A percentile compares a stretch with the other conserved stretches of the same genome.
phyloP scores from a whole-genome alignment of 2,329 filamentous ascomycete genomes.

The Trichoderma sp. region DNA sequence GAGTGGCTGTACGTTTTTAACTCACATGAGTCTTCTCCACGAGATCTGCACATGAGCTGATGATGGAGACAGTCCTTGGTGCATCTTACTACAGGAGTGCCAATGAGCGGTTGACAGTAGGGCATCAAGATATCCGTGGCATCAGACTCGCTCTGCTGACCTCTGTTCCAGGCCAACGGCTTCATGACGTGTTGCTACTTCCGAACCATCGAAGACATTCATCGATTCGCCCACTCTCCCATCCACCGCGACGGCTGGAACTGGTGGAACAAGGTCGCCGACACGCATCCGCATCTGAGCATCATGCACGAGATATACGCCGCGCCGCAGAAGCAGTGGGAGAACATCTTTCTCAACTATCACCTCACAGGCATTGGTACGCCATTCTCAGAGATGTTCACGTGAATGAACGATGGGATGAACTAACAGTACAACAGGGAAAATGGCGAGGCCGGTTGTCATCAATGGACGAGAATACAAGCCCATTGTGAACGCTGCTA shows the following conservation, averaged over 20 bases:
- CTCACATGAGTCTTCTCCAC: no score
- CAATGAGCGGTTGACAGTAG: slow-evolving; percentile 18
- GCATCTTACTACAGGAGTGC: background rate
- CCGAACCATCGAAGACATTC: slow-evolving; percentile 46
- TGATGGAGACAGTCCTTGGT: slow-evolving; percentile 6
- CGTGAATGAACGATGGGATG: no score
- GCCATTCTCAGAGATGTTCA: background rate
- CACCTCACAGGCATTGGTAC: slow-evolving; percentile 26
- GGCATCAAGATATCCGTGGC: background rate
- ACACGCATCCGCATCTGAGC: slow-evolving; percentile 42
- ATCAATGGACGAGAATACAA: slow-evolving; percentile 16
- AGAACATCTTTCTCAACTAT: slow-evolving; percentile 49
- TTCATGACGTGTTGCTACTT: slow-evolving; percentile 51
- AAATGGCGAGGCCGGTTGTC: slow-evolving; percentile 10
- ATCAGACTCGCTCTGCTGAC: background rate
- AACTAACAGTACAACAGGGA: background rate
- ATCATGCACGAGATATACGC: slow-evolving; percentile 55
- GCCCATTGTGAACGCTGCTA: slow-evolving; percentile 11
- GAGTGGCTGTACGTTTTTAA: slow-evolving; percentile 14
- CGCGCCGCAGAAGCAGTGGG: slow-evolving; percentile 45
- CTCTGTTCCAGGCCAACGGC: slow-evolving; percentile 38
- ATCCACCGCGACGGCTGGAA: slow-evolving; percentile 50
- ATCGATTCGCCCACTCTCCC: slow-evolving; percentile 49
- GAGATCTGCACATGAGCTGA: background rate
- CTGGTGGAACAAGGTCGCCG: slow-evolving; percentile 46